These are phyloP conservation scores for Lasiodiplodia hormozganensis DNA, from an alignment of 2,329 filamentous ascomycete species.

Conservation along the genomic window DNA sequence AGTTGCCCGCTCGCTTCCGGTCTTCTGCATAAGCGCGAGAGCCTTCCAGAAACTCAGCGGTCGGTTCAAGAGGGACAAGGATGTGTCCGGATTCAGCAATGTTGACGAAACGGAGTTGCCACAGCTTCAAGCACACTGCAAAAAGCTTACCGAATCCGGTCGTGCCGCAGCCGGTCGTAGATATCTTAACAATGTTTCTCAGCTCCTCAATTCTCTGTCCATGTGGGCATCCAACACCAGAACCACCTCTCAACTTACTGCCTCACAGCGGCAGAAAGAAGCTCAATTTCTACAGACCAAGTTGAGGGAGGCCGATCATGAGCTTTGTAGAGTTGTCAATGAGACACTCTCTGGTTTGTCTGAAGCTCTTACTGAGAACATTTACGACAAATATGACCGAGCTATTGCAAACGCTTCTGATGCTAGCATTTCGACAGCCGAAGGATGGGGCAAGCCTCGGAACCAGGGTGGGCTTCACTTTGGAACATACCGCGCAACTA, in stretches of 20 bases:
- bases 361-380: slow-evolving; percentile 51
- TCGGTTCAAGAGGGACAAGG: slow-evolving; percentile 59
- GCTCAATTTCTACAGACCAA: slow-evolving; percentile 47
- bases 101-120: slow-evolving; percentile 66
- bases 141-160: slow-evolving; percentile 61
- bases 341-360: slow-evolving; percentile 50
- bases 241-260: slow-evolving; percentile 49
- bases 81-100: slow-evolving; percentile 60
- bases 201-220: slow-evolving; percentile 60
- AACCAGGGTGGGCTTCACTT: slow-evolving; percentile 57
- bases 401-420: slow-evolving; percentile 50
- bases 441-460: slow-evolving; percentile 47
- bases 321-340: slow-evolving; percentile 50
- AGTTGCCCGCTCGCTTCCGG: slow-evolving; percentile 62
- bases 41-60: slow-evolving; percentile 69
- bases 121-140: slow-evolving; percentile 64
- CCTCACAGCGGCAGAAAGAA: slow-evolving; percentile 50
- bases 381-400: slow-evolving; percentile 54
- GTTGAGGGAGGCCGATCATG: slow-evolving; percentile 49
- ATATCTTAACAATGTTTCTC: slow-evolving; percentile 61
- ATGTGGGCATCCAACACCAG: slow-evolving; percentile 58
- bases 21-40: slow-evolving; percentile 69
- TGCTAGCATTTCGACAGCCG: slow-evolving; percentile 43
- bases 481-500: slow-evolving; percentile 64
- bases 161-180: slow-evolving; percentile 52